Base-by-base conservation (phyloP, 352 stramenopile genomes). In the Elongisporangium prolatum region DNA sequence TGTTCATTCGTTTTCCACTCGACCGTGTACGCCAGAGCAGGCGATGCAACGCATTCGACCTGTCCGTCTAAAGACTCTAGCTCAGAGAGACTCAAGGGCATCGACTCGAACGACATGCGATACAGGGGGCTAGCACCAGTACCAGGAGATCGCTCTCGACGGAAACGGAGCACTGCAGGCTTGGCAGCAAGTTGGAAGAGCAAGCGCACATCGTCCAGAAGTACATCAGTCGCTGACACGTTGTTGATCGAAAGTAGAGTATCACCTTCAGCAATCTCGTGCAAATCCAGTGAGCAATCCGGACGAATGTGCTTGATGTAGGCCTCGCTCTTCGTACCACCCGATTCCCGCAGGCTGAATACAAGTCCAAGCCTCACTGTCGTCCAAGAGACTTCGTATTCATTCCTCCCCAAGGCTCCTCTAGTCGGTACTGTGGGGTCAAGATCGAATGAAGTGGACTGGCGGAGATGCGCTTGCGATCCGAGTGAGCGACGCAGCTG, bases 191-290 rank as follows among this genome's bases (percentile, higher is more conserved):
- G 65, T 2, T 60, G 50, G 1, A 80, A 61, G 34, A 82, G 55
- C 17, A 62, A 65, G 9, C 68, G 68, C 52, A 84, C 64, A 3
- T 69, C 63, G 4, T 16, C 18, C 28, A 57, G 57, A 44, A 21
- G 57, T 37, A 82, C 54, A 21, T 65, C 68, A 1, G 28, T 65
- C 7, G 68, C 76, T 21, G 18, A 34, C 51, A 59, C 60, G 37
- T 69, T 67, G 34, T 84, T 82, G 40, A 84, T 60, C 0, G 67
- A 65, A 2, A 80, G 48, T 4, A 84, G 67, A 6, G 65, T 47
- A 49, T 84, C 70, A 0, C 72, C 75, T 18, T 78, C 53, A 16
- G 70, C 61, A 21, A 74, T 61, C 49, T 38, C 55, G 10, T 69
- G 34, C 13, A 84, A 71, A 44, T 50, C 61, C 50, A 84, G 68